Evolutionary conservation across 106 monocot species (phyloP).

Genomic region (Iris macrosiphon): DNA sequence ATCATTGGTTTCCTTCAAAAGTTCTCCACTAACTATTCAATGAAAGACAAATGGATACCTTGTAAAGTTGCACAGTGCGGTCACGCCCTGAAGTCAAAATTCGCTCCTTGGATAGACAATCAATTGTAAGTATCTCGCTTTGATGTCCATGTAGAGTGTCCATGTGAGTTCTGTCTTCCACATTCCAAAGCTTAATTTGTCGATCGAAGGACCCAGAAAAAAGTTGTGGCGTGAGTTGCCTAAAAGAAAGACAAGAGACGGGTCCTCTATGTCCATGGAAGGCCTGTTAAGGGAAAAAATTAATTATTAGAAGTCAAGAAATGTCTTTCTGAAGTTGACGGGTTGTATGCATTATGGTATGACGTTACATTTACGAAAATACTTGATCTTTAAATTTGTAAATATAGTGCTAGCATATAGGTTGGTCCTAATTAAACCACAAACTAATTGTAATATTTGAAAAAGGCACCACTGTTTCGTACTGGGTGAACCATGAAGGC

Average conservation of each 20-base stretch:
- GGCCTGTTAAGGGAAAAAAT: conserved; percentile 45
- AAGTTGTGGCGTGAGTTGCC: conserved; percentile 69
- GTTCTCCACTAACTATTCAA: no score
- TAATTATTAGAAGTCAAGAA: no score
- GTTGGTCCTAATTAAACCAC: no score
- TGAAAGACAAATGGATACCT: conserved; percentile 36
- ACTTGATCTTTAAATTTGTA: no score
- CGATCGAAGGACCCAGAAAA: conserved; percentile 95
- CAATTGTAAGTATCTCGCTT: conserved; percentile 81
- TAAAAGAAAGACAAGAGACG: conserved; percentile 82
- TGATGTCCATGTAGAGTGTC: conserved; percentile 93
- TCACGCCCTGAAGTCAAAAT: conserved; percentile 78
- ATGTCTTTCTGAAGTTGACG: no score
- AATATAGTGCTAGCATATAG: no score
- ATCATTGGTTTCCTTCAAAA: no score
- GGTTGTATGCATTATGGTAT: no score
- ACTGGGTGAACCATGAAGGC: no score
- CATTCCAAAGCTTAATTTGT: conserved; percentile 92
- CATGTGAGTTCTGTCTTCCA: conserved; percentile 81
- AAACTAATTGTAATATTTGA: no score
- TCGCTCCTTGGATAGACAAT: conserved; percentile 76
- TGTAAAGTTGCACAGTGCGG: conserved; percentile 73
- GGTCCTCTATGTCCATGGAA: conserved; percentile 93
- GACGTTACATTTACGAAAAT: no score
- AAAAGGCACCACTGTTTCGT: no score